Conservation (phyloP, 78 protist species). For the slime mould (Dictyostelium discoideum) region DNA sequence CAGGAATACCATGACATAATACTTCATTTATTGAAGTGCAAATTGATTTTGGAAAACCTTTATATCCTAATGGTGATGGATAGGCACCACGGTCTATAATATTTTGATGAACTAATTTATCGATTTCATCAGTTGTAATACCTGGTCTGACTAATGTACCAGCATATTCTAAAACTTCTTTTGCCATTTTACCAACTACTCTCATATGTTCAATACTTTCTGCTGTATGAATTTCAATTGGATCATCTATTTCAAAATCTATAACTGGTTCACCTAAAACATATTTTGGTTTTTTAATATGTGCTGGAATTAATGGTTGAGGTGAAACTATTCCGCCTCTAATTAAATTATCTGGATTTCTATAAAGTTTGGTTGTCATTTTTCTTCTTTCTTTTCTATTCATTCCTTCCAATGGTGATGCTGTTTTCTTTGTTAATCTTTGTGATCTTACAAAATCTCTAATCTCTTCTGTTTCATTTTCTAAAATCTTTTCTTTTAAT, state of each 20-base stretch:
- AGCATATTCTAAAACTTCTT: constrained; percentile 89
- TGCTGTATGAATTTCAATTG: not conserved
- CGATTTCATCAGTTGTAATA: constrained; percentile 94
- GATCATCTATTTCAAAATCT: constrained; percentile 47
- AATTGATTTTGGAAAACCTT: constrained; percentile 92
- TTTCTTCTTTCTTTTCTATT: constrained; percentile 35
- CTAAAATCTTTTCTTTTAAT: not conserved
- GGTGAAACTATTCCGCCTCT: constrained; percentile 35
- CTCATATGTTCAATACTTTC: constrained; percentile 36
- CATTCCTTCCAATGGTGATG: constrained; percentile 18
- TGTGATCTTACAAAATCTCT: constrained; percentile 11
- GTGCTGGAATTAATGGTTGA: not conserved
- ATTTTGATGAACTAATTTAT: constrained; percentile 87
- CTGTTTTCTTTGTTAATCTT: not conserved
- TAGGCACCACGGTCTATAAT: constrained; percentile 90
- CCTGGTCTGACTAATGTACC: constrained; percentile 83
- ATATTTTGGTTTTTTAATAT: constrained; percentile 35
- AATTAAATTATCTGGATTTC: constrained; percentile 19
- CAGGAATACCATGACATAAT: constrained; percentile 99
- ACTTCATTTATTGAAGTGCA: constrained; percentile 95
- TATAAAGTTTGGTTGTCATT: not conserved
- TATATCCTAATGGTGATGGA: constrained; percentile 97
- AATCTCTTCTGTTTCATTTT: not conserved
- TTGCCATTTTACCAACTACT: constrained; percentile 32
- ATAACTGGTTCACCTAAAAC: constrained; percentile 18